Base-by-base conservation (phyloP, 805 yeast species). In the Ogataea nitratoaversa region DNA sequence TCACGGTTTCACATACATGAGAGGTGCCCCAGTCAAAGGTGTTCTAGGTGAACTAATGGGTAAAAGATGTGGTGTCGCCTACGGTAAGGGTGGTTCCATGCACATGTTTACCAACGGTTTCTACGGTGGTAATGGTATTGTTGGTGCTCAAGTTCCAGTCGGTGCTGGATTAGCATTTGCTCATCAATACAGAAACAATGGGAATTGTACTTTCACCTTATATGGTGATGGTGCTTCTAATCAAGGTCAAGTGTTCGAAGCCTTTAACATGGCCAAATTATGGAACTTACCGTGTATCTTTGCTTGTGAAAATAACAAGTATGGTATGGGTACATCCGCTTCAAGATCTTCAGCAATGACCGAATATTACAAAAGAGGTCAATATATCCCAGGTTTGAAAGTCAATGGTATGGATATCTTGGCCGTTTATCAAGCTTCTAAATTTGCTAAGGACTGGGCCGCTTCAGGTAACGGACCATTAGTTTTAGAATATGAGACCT, bases 161-260 rank as follows among this genome's bases (percentile, higher is more conserved):
- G 99, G 99, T 64, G 88, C 96, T 41, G 99, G 99, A 57, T 75
- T 93, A 53, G 95, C 96, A n/a, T 93, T 90, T 70, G 95, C 98
- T 51, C 98, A 93, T 73, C 89, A 89, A 72, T 93, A 93, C 75
- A 79, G 78, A 65, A 79, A 80, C 60, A 89, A 88, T 60, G 59
- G 63, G 40, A 79, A 80, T 56, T 88, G 91, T 60, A 78, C 95
- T 44, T 91, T 89, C 68, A 70, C 95, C 43, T 71, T 93, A 50
- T 93, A 93, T 71, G 99, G 99, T 71, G 99, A 93, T 64, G 99
- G 99, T 78, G 99, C 99, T 39, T 83, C 98, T 50, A 93, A 93
- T 76, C 99, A 93, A 74, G 99, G 99, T 66, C 99, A 93, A 74
- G 97, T 90, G 47, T 93, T 93, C 57, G 99, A 93, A 74, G 66